phyloP scores from a whole-genome alignment of 768 basidiomycete genomes.

The Serpula lacrymans region DNA sequence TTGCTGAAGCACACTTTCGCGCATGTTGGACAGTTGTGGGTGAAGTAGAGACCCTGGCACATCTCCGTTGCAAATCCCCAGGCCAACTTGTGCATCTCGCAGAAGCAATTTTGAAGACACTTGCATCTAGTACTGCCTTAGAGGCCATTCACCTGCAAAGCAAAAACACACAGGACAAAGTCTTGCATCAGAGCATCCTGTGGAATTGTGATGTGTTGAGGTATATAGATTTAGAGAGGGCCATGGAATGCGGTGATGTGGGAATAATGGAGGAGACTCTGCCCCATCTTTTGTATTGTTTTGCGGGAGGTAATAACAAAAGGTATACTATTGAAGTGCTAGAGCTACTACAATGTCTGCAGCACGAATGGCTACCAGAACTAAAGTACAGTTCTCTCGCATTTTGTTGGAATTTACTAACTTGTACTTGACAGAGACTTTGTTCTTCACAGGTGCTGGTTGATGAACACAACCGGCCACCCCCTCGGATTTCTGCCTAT shows the following conservation, averaged over 20 bases:
- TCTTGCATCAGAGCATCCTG: constrained; percentile 25
- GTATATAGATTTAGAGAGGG: constrained; percentile 33
- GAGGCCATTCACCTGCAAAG: constrained; percentile 6
- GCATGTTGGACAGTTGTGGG: constrained; percentile 28
- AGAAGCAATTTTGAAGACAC: constrained; percentile 17
- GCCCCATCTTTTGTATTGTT: constrained; percentile 20
- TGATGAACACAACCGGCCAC: constrained; percentile 26
- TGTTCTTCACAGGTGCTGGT: constrained; percentile 27
- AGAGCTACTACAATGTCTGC: constrained; percentile 23
- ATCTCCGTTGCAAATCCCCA: constrained; percentile 24
- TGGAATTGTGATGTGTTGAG: constrained; percentile 34
- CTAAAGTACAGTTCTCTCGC: too few species aligned
- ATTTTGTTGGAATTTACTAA: too few species aligned
- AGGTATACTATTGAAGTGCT: constrained; percentile 25
- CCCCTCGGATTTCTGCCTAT: constrained; percentile 21
- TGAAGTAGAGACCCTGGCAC: constrained; percentile 16
- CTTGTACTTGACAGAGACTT: constrained; percentile 16
- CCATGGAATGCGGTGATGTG: constrained; percentile 30
- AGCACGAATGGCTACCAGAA: constrained; percentile 23
- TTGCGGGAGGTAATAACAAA: constrained; percentile 18
- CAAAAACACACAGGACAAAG: constrained; percentile 22
- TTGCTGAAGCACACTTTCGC: constrained; percentile 36
- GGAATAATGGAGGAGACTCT: constrained; percentile 21
- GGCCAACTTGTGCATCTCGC: constrained; percentile 25
- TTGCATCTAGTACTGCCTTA: constrained; percentile 31